A percentile compares a stretch with the other conserved stretches of the same genome.
phyloP scores from a whole-genome alignment of 2,329 filamentous ascomycete genomes.

The Colletotrichum brevisporum region DNA sequence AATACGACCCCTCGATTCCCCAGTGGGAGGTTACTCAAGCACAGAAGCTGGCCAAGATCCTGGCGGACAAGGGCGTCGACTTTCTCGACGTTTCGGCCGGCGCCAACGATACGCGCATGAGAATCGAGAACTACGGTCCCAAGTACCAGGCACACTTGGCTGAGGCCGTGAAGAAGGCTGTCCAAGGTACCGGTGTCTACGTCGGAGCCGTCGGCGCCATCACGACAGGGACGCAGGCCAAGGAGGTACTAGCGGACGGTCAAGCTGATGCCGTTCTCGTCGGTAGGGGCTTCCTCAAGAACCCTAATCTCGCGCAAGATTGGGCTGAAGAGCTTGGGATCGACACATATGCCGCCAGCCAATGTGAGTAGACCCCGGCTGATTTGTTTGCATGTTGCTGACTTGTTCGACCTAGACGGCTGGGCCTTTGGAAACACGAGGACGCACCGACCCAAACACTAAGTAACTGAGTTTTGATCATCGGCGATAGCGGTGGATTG shows the following conservation, averaged over 20 bases:
- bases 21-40: slow-evolving; percentile 77
- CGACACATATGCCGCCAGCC: slow-evolving; percentile 59
- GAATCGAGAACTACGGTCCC: slow-evolving; percentile 67
- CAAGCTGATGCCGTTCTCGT: slow-evolving; percentile 62
- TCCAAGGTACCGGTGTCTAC: slow-evolving; percentile 66
- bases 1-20: slow-evolving; percentile 67
- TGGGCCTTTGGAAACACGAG: slow-evolving; percentile 40
- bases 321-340: slow-evolving; percentile 67
- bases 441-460: slow-evolving; percentile 34
- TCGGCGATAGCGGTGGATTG: neutral
- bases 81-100: slow-evolving; percentile 79
- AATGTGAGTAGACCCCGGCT: slow-evolving; percentile 44
- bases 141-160: slow-evolving; percentile 81
- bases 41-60: slow-evolving; percentile 69
- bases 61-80: slow-evolving; percentile 77
- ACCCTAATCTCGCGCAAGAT: slow-evolving; percentile 66
- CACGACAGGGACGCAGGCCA: slow-evolving; percentile 57
- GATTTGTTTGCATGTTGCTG: slow-evolving; percentile 3
- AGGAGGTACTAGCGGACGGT: slow-evolving; percentile 59
- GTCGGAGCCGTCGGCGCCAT: slow-evolving; percentile 63
- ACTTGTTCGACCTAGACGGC: slow-evolving; percentile 24
- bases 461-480: neutral
- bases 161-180: slow-evolving; percentile 74
- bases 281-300: slow-evolving; percentile 68
- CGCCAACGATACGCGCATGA: slow-evolving; percentile 72